Evolutionary conservation across 495 filamentous ascomycete genomes (phyloP), one percentile per base, ranked within the genome.

Genomic region (Aspergillus sparsus): DNA sequence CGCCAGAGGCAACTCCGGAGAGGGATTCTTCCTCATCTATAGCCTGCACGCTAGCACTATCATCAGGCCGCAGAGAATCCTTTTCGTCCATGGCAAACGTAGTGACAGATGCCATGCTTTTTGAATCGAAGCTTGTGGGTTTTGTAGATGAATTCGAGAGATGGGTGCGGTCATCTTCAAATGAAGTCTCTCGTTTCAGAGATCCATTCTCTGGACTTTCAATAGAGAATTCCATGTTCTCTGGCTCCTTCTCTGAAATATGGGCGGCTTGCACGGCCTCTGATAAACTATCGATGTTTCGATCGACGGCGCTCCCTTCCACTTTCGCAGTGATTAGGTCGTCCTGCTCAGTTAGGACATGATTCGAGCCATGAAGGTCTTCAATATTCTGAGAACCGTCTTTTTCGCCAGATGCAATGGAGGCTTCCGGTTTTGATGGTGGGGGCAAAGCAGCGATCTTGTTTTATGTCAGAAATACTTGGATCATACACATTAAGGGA

Each of bases 61-160:
- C 93, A 75, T 96, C 93, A 5, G 92, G 93, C 3, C 91, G 88
- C 33, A 96, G 78, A 10, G 93, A 96, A 64, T 96, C 92, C 68
- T 96, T 97, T 72, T 97, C 93, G 68, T 97, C 93, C 71, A 96
- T 77, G 13, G 89, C 92, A 74, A 94, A 96, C 3, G 92, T 96
- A 2, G 89, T 93, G 15, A 88, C 91, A 16, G 93, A 97, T 11
- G 89, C 88, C 65, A 93, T 89, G 71, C 92, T 96, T 73, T 96
- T 96, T 32, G 89, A 91, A 68, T 96, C 92, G 15, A 95, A 79
- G 66, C 91, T 97, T 46, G 90, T 87, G 39, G 90, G 88, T 71
- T 95, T 97, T 5, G 87, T 92, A 7, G 86, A 93, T 69, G 77
- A 93, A 65, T 72, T 91, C 65, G 70, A 92, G 75, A 81, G 79